These are phyloP conservation scores for Kregervanrija delftensis DNA, from an alignment of 805 yeast genomes.

Conservation along the genomic window DNA sequence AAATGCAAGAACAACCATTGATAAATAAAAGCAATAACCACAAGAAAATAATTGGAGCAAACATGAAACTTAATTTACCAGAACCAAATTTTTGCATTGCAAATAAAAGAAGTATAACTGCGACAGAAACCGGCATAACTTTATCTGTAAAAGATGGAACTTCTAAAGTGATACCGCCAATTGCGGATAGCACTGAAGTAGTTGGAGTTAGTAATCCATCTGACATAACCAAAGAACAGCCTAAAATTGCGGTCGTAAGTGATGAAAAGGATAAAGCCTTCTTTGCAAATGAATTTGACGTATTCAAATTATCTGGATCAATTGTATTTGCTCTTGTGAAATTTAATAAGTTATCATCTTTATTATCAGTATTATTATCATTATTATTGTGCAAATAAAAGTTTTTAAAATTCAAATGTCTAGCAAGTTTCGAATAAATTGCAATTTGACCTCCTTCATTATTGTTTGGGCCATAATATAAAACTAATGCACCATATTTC, in stretches of 20 bases:
- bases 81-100: constrained; percentile 44
- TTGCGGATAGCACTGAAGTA: constrained; percentile 51
- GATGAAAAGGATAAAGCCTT: not conserved
- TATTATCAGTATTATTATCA: constrained; percentile 10
- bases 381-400: not conserved
- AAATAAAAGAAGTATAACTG: constrained; percentile 39
- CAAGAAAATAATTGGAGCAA: constrained; percentile 48
- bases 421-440: constrained; percentile 51
- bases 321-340: constrained; percentile 36
- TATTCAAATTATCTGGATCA: not conserved
- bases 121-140: constrained; percentile 45
- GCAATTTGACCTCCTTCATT: constrained; percentile 64
- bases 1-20: constrained; percentile 41
- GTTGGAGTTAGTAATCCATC: constrained; percentile 62
- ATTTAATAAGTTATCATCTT: constrained; percentile 24
- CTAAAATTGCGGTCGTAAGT: constrained; percentile 31
- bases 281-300: not conserved
- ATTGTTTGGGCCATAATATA: constrained; percentile 45
- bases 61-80: constrained; percentile 36
- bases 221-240: constrained; percentile 50
- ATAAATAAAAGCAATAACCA: constrained; percentile 43
- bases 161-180: constrained; percentile 50
- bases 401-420: constrained; percentile 31
- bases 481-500: constrained; percentile 45
- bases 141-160: constrained; percentile 34